Evolutionary conservation across 306 rosid species (phyloP), one percentile per base, ranked within the genome.

Genomic region (Malus fusca): DNA sequence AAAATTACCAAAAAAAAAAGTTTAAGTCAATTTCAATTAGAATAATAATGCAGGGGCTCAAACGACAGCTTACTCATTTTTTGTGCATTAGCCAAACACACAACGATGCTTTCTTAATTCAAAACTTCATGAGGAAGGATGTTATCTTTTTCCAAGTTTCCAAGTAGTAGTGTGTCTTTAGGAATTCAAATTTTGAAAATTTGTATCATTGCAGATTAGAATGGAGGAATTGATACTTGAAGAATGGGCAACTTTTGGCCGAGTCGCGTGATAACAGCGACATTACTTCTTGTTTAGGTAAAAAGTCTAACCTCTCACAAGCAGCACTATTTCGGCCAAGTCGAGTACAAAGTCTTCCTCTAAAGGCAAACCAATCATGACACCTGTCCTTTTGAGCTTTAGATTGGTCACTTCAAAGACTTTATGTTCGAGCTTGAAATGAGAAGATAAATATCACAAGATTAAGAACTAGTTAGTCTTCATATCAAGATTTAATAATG

Each of bases 261-360:
- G 71, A 76, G 56, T 83, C 84, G 84, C 80, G 92, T 88, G 96
- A 90, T 71, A 78, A 85, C 86, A 87, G 40, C 78, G 92, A 88
- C 89, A 35, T 87, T 75, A 76, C 86, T 88, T 85, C 73, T 84
- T 68, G 86, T 87, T 90, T 88, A 81, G 93, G 93, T 88, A 79
- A 87, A 75, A 75, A 83, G 79, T 52, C 66, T 53, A 63, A 59
- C 82, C 72, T 40, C 69, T 84, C 79, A 75, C 81, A 72, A 66
- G 68, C 84, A 37, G 42, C 42, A 37, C 42, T 1, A 37, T 37
- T 37, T 37, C 42, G 9, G 42, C 42, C 42, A 1, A 37, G 42
- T 7, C 42, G 59, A 26, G 30, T 30, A 66, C 73, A 25, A 81
- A 81, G 66, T 65, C 56, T 61, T 61, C 59, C 67, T 48, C 28